These are phyloP conservation scores for Cladorrhinum sp. DNA, from an alignment of 2,329 filamentous ascomycete genomes.

Conservation along the genomic window DNA sequence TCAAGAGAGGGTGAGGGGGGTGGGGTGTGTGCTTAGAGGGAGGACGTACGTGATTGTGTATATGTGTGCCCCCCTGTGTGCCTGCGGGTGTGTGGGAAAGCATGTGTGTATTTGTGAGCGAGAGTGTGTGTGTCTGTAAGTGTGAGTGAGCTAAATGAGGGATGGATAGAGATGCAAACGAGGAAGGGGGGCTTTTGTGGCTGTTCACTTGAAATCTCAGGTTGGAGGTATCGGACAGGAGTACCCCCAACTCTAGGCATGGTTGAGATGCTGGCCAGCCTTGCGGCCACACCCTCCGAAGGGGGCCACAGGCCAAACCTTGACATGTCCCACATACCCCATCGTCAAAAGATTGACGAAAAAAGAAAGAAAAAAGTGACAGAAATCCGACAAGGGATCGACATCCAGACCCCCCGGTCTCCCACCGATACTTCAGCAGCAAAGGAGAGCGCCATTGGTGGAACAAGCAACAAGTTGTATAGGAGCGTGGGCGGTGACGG, in stretches of 20 bases:
- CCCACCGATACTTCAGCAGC: conserved; percentile 11
- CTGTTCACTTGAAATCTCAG: conserved; percentile 18
- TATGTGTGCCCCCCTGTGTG: conserved; percentile 6
- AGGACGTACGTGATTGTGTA: neutral
- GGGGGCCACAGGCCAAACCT: neutral
- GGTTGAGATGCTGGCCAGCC: conserved; percentile 10
- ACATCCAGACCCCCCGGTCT: conserved; percentile 1
- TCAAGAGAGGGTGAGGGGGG: too few relatives aligned
- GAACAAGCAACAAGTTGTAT: conserved; percentile 14
- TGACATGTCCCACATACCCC: conserved; percentile 1
- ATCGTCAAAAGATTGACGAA: conserved; percentile 6
- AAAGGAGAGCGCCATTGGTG: neutral
- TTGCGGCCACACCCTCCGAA: conserved; percentile 2
- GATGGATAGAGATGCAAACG: conserved; percentile 19
- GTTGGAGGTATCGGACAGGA: neutral
- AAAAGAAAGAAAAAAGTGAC: conserved; percentile 14
- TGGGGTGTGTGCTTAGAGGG: neutral
- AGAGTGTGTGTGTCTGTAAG: conserved; percentile 6
- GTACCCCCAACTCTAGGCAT: conserved; percentile 3
- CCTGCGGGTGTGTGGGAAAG: conserved; percentile 7
- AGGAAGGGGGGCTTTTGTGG: conserved; percentile 17
- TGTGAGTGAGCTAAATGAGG: conserved; percentile 19
- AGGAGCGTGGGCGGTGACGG: conserved; percentile 16
- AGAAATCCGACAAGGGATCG: conserved; percentile 14
- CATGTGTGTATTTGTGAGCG: conserved; percentile 10